Evolutionary conservation across 2,329 filamentous ascomycete genomes (phyloP).

Genomic region (Dothideomycetes sp.): DNA sequence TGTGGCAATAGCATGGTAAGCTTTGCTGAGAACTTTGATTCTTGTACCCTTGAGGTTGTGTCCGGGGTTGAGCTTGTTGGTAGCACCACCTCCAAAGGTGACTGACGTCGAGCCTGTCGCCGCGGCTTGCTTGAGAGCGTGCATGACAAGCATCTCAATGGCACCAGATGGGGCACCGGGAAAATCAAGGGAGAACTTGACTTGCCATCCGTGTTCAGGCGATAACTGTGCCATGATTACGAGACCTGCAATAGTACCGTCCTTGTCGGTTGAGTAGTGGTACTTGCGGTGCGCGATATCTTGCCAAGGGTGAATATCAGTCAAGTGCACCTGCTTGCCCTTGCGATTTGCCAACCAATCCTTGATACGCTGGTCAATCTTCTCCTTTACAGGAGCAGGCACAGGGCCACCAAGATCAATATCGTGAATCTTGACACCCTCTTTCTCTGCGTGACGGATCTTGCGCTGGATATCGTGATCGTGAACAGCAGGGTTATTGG

Average conservation of each 20-base stretch:
- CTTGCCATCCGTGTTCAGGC: constrained; percentile 76
- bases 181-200: constrained; percentile 95
- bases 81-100: constrained; percentile 81
- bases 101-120: constrained; percentile 52
- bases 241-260: constrained; percentile 62
- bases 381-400: constrained; percentile 54
- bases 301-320: constrained; percentile 80
- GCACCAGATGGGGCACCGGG: constrained; percentile 74
- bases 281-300: constrained; percentile 76
- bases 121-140: constrained; percentile 53
- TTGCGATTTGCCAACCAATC: constrained; percentile 74
- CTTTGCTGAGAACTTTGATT: constrained; percentile 69
- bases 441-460: constrained; percentile 67
- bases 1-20: constrained; percentile 70
- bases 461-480: constrained; percentile 61
- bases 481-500: constrained; percentile 54
- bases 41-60: constrained; percentile 72
- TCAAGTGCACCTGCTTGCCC: constrained; percentile 80
- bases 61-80: constrained; percentile 61
- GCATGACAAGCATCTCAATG: constrained; percentile 72
- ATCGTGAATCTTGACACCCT: constrained; percentile 72
- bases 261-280: constrained; percentile 64
- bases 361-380: constrained; percentile 60
- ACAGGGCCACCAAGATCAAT: constrained; percentile 55
- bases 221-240: constrained; percentile 76